Conservation (phyloP, 768 basidiomycete species). For the Mycena haematopus region DNA sequence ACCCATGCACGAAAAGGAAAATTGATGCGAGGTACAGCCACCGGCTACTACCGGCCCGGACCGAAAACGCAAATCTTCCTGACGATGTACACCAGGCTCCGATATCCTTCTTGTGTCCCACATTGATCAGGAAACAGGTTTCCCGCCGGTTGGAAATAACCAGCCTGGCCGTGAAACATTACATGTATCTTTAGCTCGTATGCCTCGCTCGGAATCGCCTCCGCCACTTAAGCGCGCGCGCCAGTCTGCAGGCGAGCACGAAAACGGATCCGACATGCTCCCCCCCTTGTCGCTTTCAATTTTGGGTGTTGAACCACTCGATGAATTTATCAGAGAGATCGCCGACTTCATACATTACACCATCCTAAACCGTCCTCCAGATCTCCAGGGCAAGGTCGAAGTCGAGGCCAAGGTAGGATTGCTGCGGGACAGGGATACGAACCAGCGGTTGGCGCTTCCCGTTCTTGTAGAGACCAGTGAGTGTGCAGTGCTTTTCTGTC, state of each 20-base stretch:
- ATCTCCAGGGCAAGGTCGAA: conserved; percentile 66
- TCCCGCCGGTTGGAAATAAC: too few species aligned
- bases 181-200: background rate
- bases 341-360: conserved; percentile 87
- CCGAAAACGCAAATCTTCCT: conserved; percentile 8
- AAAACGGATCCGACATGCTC: conserved; percentile 42
- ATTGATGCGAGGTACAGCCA: conserved; percentile 5
- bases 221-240: conserved; percentile 42
- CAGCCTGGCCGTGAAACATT: too few species aligned
- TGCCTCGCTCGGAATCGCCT: conserved; percentile 37
- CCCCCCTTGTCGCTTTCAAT: conserved; percentile 81
- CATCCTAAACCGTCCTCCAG: conserved; percentile 62
- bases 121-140: too few species aligned
- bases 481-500: conserved; percentile 37
- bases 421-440: conserved; percentile 61
- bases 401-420: conserved; percentile 92
- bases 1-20: background rate
- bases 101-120: too few species aligned
- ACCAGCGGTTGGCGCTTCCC: conserved; percentile 69
- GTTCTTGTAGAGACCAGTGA: conserved; percentile 86
- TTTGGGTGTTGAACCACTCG: conserved; percentile 87
- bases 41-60: conserved; percentile 7
- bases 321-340: conserved; percentile 91
- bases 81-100: too few species aligned
- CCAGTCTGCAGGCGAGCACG: conserved; percentile 25